Percentiles rank a stretch among this genome's conserved stretches.
phyloP scores from a whole-genome alignment of 1,284 basidiomycete genomes.

The Afroboletus lepidellus region DNA sequence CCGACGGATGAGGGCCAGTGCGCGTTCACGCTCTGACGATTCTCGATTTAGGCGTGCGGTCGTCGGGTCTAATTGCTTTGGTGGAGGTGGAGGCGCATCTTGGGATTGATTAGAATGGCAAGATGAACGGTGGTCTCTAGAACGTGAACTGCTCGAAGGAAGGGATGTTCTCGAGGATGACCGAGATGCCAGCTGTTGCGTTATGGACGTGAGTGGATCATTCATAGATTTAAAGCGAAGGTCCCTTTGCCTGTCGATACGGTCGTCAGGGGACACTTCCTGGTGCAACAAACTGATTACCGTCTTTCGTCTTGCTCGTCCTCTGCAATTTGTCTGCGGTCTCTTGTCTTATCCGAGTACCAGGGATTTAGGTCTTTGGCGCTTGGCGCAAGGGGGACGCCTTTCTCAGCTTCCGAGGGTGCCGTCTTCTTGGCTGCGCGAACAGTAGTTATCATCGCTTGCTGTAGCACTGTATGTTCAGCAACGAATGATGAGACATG shows the following conservation, averaged over 20 bases:
- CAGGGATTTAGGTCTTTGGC: slow-evolving; percentile 75
- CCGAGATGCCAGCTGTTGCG: slow-evolving; percentile 55
- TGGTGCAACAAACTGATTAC: slow-evolving; percentile 17
- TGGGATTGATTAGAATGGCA: slow-evolving; percentile 13
- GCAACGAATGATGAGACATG: neutral
- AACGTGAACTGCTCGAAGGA: slow-evolving; percentile 7
- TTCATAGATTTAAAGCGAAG: slow-evolving; percentile 57
- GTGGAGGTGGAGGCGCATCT: slow-evolving; percentile 20
- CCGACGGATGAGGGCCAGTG: slow-evolving; percentile 62
- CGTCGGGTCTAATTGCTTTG: slow-evolving; percentile 40
- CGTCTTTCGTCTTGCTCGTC: slow-evolving; percentile 23
- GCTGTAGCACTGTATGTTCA: slow-evolving; percentile 29
- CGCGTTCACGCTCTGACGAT: slow-evolving; percentile 69
- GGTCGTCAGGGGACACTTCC: slow-evolving; percentile 4
- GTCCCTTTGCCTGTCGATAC: slow-evolving; percentile 54
- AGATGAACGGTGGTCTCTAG: slow-evolving; percentile 6
- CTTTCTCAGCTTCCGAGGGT: slow-evolving; percentile 60
- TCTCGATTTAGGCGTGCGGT: slow-evolving; percentile 65
- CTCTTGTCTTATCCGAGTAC: slow-evolving; percentile 54
- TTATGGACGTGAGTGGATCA: slow-evolving; percentile 74
- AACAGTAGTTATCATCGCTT: slow-evolving; percentile 44
- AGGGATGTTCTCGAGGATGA: slow-evolving; percentile 7
- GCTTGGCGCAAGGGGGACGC: slow-evolving; percentile 67
- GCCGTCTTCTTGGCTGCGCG: slow-evolving; percentile 47
- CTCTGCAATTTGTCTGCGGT: slow-evolving; percentile 31